Conservation (phyloP, 1,284 basidiomycete species). For the Ganoderma meredithae region DNA sequence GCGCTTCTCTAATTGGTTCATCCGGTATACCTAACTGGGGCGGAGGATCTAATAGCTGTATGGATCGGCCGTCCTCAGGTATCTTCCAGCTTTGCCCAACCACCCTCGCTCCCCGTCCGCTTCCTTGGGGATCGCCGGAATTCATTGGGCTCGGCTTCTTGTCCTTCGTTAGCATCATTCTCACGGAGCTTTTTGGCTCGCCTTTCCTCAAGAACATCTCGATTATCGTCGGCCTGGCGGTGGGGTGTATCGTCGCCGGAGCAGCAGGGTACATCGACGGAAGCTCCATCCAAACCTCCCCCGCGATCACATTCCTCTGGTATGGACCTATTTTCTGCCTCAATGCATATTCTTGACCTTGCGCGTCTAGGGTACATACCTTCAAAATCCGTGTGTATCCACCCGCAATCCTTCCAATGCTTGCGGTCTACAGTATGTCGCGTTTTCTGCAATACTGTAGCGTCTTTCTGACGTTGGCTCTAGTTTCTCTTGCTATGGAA, state of each 20-base stretch:
- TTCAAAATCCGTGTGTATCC: slow-evolving; percentile 85
- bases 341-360: not conserved
- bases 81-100: slow-evolving; percentile 77
- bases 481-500: slow-evolving; percentile 81
- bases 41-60: slow-evolving; percentile 79
- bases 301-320: slow-evolving; percentile 85
- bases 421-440: slow-evolving; percentile 68
- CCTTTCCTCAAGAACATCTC: slow-evolving; percentile 85
- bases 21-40: slow-evolving; percentile 86
- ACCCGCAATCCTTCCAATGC: slow-evolving; percentile 84
- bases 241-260: slow-evolving; percentile 83
- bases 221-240: slow-evolving; percentile 75
- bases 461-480: slow-evolving; percentile 2
- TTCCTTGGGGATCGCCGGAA: slow-evolving; percentile 80
- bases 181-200: slow-evolving; percentile 81
- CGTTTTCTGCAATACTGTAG: not conserved
- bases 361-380: slow-evolving; percentile 65
- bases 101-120: slow-evolving; percentile 65
- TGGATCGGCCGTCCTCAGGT: slow-evolving; percentile 62
- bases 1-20: slow-evolving; percentile 75
- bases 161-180: slow-evolving; percentile 78
- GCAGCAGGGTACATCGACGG: slow-evolving; percentile 78
- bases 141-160: slow-evolving; percentile 90
- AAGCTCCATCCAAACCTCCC: slow-evolving; percentile 67
- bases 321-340: slow-evolving; percentile 24